Evolutionary conservation across 495 filamentous ascomycete genomes (phyloP).

Genomic region (Talaromyces wortmannii): DNA sequence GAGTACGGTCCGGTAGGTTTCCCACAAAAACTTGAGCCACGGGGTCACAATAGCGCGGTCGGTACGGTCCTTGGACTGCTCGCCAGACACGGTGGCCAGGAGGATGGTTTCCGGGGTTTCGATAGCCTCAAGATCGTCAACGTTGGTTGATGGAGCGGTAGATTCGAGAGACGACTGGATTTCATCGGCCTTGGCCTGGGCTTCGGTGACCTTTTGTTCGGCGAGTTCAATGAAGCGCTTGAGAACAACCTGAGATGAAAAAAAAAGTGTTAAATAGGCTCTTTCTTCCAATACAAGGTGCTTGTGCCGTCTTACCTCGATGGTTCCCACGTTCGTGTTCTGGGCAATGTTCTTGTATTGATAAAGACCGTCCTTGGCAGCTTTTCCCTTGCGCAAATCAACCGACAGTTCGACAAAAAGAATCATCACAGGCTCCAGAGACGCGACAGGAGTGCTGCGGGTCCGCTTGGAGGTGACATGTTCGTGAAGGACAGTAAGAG

Average conservation of each 20-base stretch:
- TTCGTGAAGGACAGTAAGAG: conserved; percentile 92
- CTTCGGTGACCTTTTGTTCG: conserved; percentile 91
- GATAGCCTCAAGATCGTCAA: conserved; percentile 93
- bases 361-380: conserved; percentile 96
- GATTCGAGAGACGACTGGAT: conserved; percentile 82
- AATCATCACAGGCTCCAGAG: conserved; percentile 96
- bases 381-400: conserved; percentile 92
- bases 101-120: conserved; percentile 98
- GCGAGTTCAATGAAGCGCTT: conserved; percentile 97
- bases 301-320: conserved; percentile 58
- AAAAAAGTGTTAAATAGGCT: conserved; percentile 8
- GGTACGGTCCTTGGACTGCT: conserved; percentile 93
- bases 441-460: conserved; percentile 93
- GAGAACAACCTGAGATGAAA: conserved; percentile 61
- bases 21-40: conserved; percentile 99
- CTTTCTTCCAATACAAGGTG: background rate
- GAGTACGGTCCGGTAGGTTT: conserved; percentile 97
- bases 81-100: conserved; percentile 93
- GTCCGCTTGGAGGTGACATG: conserved; percentile 97
- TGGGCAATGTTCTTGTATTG: conserved; percentile 99
- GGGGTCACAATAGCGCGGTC: conserved; percentile 97
- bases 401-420: conserved; percentile 94
- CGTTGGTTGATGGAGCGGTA: conserved; percentile 58
- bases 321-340: conserved; percentile 97
- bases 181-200: conserved; percentile 92